Conservation (phyloP, 1,284 basidiomycete species). For the Leccinum solheimii region DNA sequence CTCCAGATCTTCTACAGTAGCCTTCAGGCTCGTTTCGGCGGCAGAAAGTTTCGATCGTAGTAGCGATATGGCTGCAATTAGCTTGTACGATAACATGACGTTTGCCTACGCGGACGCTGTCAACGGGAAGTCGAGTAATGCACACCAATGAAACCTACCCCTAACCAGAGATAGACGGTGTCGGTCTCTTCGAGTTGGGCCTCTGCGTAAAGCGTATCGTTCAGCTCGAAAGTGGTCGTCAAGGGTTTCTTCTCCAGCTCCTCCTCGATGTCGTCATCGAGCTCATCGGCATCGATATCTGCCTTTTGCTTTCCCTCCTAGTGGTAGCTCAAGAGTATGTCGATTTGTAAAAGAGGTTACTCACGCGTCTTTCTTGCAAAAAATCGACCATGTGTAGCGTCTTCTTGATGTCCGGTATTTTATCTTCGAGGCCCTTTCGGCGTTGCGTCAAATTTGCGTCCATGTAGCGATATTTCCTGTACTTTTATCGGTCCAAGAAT, state of each 20-base stretch:
- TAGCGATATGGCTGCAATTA: conserved; percentile 78
- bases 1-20: conserved; percentile 86
- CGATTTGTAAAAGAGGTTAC: conserved; percentile 25
- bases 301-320: conserved; percentile 63
- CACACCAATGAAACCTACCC: conserved; percentile 58
- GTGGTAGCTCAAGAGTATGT: background rate
- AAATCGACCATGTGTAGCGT: conserved; percentile 90
- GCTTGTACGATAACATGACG: conserved; percentile 95
- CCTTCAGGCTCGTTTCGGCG: conserved; percentile 69
- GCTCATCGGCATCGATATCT: conserved; percentile 44
- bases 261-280: conserved; percentile 47
- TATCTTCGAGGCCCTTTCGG: conserved; percentile 80
- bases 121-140: background rate
- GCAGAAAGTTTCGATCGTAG: conserved; percentile 76
- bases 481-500: conserved; percentile 31
- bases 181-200: conserved; percentile 87
- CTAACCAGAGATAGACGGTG: conserved; percentile 93
- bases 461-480: conserved; percentile 98
- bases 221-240: conserved; percentile 91
- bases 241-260: conserved; percentile 51
- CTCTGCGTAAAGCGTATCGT: conserved; percentile 93
- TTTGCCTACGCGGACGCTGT: conserved; percentile 68
- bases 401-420: conserved; percentile 96
- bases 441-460: conserved; percentile 85
- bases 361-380: conserved; percentile 69